Evolutionary conservation across 2,329 filamentous ascomycete genomes (phyloP).

Genomic region (Beauveria pseudobassiana): DNA sequence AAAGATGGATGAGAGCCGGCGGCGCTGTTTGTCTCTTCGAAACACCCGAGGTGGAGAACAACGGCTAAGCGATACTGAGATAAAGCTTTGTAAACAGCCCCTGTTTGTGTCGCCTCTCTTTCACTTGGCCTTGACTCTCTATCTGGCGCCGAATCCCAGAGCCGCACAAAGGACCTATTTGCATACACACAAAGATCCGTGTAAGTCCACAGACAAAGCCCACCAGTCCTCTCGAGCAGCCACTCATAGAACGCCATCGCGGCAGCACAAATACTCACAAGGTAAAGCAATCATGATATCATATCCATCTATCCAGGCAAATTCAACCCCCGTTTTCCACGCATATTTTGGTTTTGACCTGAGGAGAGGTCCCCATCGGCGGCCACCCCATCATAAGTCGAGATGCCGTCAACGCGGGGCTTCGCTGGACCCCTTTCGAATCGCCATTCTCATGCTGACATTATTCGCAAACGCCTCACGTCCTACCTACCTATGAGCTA

Average conservation of each 20-base stretch:
- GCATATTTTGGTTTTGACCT: not conserved
- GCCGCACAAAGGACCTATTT: too few relatives aligned
- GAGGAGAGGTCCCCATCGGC: not conserved
- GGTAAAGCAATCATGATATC: not conserved
- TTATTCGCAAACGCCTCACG: not conserved
- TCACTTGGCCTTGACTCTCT: not conserved
- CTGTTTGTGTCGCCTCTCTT: not conserved
- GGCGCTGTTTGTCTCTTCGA: not conserved
- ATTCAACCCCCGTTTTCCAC: too few relatives aligned
- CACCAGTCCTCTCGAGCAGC: too few relatives aligned
- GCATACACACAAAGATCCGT: not conserved
- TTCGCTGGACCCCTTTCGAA: not conserved
- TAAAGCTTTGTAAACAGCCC: not conserved
- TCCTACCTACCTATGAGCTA: not conserved
- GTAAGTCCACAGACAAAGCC: not conserved
- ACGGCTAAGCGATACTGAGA: not conserved
- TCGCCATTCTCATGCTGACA: not conserved
- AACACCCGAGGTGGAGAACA: not conserved
- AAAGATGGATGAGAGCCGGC: constrained; percentile 14
- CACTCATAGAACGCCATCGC: not conserved
- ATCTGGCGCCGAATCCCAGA: too few relatives aligned
- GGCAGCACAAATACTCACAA: not conserved
- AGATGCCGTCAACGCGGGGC: constrained; percentile 5
- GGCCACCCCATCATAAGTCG: not conserved
- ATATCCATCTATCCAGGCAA: too few relatives aligned